Base-by-base conservation (phyloP, 2,329 filamentous ascomycete species). In the Colletotrichum tabaci region DNA sequence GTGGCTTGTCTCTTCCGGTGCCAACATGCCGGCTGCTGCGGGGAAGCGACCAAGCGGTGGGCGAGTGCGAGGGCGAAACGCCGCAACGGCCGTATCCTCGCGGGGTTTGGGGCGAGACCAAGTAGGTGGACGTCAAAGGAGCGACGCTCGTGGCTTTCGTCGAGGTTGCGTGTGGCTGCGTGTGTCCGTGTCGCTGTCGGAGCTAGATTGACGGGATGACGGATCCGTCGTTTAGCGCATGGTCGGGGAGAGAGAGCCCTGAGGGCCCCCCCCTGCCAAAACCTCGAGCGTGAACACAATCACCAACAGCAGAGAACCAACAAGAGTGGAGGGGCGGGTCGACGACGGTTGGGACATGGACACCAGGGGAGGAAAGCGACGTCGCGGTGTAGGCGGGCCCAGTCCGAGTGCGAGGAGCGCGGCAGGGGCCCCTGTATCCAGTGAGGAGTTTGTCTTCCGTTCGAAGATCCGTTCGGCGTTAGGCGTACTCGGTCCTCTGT, bases 201-300 rank as follows among this genome's bases (percentile, higher is more conserved):
- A 44, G 47, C 57, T 67, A 67, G 44, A 68, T 64, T 68, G 66
- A 42, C 66, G 66, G 66, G 66, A 68, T 64, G 66, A 53, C 50
- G 66, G 66, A 56, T 30, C 66, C 66, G 23, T 55, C 50, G 60
- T 64, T 62, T 21, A 56, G 53, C 61, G 26, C 60, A 35, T 64
- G 23, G 58, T 50, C 40, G 21, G 50, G n/a, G 60, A n/a, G 60
- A 23, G 50, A n/a, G 30, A 21, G 21, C 44, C 44, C 9, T 10
- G 8, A 9, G 9, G 26, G 26, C 4, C 35, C 8, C 35, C 9
- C 35, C 58, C 44, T 50, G 44, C 44, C 42, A 61, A n/a, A 47
- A 16, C 35, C 35, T 38, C 16, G 21, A 23, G 18, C 35, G 42
- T 50, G 58, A 50, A 61, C 26, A 38, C 58, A 53, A 62, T 47